These are phyloP conservation scores for Epithemia pelagica DNA, from an alignment of 108 stramenopile genomes.

Conservation along the genomic window DNA sequence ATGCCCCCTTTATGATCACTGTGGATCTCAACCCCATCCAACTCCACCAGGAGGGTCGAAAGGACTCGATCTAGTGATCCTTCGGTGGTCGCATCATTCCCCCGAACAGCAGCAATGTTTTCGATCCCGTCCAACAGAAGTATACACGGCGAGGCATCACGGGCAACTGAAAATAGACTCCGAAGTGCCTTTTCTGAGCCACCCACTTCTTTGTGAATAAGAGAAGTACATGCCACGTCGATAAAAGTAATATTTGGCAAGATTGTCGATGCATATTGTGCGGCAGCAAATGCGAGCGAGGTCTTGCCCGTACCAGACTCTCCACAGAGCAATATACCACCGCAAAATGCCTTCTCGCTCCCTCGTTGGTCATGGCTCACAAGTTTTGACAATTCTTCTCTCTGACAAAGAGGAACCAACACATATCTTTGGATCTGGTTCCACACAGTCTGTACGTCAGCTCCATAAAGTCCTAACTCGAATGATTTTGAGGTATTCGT, in stretches of 20 bases:
- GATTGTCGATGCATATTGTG: slow-evolving; percentile 44
- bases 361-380: slow-evolving; percentile 13
- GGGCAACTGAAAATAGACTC: slow-evolving; percentile 47
- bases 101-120: slow-evolving; percentile 65
- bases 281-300: slow-evolving; percentile 53
- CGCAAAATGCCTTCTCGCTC: slow-evolving; percentile 32
- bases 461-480: slow-evolving; percentile 46
- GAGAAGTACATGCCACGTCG: slow-evolving; percentile 76
- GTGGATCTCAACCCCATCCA: slow-evolving; percentile 65
- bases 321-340: slow-evolving; percentile 69
- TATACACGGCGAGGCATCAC: slow-evolving; percentile 77
- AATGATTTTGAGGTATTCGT: not conserved
- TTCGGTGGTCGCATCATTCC: slow-evolving; percentile 79
- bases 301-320: slow-evolving; percentile 68
- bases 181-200: slow-evolving; percentile 72
- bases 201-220: slow-evolving; percentile 84
- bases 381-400: slow-evolving; percentile 38
- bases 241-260: slow-evolving; percentile 52
- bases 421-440: slow-evolving; percentile 53
- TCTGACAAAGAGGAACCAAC: slow-evolving; percentile 66
- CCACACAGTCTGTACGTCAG: slow-evolving; percentile 42
- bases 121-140: slow-evolving; percentile 81
- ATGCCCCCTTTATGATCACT: slow-evolving; percentile 20
- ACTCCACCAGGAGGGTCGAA: slow-evolving; percentile 71
- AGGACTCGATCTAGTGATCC: slow-evolving; percentile 86